These are phyloP conservation scores for Soucietia sequanensis DNA, from an alignment of 805 yeast species.

Conservation along the genomic window DNA sequence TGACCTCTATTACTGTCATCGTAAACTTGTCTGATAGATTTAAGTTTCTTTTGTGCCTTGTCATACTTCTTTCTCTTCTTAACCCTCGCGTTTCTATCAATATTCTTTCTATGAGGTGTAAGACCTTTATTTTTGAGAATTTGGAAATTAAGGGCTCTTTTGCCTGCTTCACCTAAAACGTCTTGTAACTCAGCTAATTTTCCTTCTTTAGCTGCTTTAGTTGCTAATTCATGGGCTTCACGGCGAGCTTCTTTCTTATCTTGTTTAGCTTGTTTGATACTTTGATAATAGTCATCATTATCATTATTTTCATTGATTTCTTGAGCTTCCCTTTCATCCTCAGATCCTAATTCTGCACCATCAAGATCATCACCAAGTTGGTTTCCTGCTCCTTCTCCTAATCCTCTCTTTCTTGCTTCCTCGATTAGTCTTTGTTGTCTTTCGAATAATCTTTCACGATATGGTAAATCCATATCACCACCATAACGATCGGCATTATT, in stretches of 20 bases:
- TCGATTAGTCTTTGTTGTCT: constrained; percentile 84
- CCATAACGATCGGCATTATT: constrained; percentile 41
- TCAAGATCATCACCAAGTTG: constrained; percentile 58
- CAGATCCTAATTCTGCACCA: constrained; percentile 46
- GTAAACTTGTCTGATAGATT: constrained; percentile 88
- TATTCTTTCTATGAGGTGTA: constrained; percentile 90
- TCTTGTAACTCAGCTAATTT: constrained; percentile 70
- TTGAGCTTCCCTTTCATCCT: constrained; percentile 44
- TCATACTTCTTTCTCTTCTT: constrained; percentile 98
- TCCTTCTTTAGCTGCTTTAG: constrained; percentile 81
- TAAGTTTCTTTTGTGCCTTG: constrained; percentile 88
- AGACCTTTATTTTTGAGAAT: constrained; percentile 95
- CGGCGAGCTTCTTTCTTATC: constrained; percentile 54
- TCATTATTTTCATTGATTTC: constrained; percentile 46
- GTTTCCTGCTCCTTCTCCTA: constrained; percentile 38
- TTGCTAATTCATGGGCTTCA: constrained; percentile 67
- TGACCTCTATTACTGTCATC: constrained; percentile 65
- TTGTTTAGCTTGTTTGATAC: constrained; percentile 46
- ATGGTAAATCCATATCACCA: constrained; percentile 92
- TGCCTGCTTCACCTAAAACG: constrained; percentile 72
- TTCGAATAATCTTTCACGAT: constrained; percentile 85
- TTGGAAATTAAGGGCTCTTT: constrained; percentile 93
- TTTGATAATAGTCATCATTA: constrained; percentile 60
- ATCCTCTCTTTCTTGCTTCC: constrained; percentile 85
- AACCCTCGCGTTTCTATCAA: constrained; percentile 91